A percentile compares a stretch with the other conserved stretches of the same genome.
Evolutionary conservation across 2,329 filamentous ascomycete species (phyloP).

Genomic region (Colletotrichum limetticola): DNA sequence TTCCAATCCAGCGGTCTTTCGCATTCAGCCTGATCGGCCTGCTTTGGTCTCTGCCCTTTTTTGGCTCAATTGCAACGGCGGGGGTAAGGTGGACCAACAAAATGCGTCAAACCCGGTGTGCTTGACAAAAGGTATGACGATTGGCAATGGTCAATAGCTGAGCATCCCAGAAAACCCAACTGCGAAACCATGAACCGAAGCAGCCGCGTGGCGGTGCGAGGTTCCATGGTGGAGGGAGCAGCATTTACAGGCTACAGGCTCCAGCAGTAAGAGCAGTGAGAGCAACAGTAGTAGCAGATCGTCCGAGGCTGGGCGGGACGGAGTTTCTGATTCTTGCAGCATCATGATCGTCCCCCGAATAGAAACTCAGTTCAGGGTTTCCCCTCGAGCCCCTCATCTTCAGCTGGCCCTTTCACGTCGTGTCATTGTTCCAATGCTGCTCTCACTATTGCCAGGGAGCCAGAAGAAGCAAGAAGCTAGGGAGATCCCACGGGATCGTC

Average conservation of each 20-base stretch:
- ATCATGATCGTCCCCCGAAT: constrained; percentile 26
- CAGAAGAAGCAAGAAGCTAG: constrained; percentile 21
- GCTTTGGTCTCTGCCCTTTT: not conserved
- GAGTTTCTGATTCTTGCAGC: constrained; percentile 21
- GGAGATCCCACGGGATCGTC: constrained; percentile 33
- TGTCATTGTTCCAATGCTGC: not conserved
- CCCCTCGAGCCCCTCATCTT: constrained; percentile 33
- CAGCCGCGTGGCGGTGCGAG: constrained; percentile 15
- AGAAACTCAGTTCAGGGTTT: constrained; percentile 27
- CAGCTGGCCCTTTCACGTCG: constrained; percentile 8
- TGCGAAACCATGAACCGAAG: constrained; percentile 20
- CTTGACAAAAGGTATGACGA: not conserved
- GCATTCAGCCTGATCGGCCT: not conserved
- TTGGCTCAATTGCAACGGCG: not conserved
- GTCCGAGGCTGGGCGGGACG: constrained; percentile 5
- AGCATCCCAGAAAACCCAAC: not conserved
- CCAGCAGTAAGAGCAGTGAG: not conserved
- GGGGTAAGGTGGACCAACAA: not conserved
- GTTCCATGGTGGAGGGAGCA: not conserved
- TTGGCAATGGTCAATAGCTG: not conserved
- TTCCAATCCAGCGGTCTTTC: not conserved
- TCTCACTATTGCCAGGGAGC: constrained; percentile 11
- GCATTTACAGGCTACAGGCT: not conserved
- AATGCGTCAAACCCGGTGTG: not conserved
- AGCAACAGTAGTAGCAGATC: constrained; percentile 7